Conservation (phyloP, 2,329 filamentous ascomycete genomes). For the Hypomyces perniciosus region DNA sequence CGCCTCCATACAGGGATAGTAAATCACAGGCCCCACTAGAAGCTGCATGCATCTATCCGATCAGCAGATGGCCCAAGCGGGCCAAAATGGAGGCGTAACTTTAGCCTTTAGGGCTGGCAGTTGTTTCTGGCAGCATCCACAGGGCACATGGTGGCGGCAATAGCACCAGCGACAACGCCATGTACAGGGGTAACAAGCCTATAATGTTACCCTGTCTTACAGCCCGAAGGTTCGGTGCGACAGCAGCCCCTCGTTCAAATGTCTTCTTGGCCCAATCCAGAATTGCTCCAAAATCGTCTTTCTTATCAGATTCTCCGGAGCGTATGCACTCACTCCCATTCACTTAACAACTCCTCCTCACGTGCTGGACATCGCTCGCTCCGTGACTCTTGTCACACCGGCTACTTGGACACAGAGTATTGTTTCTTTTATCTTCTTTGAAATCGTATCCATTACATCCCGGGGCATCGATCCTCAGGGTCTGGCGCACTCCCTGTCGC, state of each 20-base stretch:
- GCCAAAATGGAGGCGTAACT: background rate
- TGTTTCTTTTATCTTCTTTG: background rate
- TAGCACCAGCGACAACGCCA: background rate
- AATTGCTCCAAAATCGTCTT: background rate
- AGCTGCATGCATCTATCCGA: slow-evolving; percentile 11
- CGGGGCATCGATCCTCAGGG: background rate
- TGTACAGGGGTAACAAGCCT: slow-evolving; percentile 3
- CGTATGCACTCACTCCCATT: slow-evolving; percentile 4
- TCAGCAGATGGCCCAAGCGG: background rate
- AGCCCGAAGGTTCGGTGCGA: background rate
- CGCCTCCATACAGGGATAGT: background rate
- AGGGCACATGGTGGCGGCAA: slow-evolving; percentile 14
- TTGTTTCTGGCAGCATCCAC: slow-evolving; percentile 6
- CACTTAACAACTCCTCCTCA: background rate
- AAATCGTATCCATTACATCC: background rate
- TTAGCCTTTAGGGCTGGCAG: slow-evolving; percentile 6
- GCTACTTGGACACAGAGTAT: background rate
- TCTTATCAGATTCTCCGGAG: slow-evolving; percentile 8
- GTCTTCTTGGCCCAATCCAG: slow-evolving; percentile 6
- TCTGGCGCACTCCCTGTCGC: slow-evolving; percentile 10
- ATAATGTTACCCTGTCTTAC: background rate
- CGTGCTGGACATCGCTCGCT: too few species aligned
- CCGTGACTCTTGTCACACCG: background rate
- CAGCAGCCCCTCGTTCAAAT: slow-evolving; percentile 7
- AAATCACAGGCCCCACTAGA: background rate